These are phyloP conservation scores for Salvia hispanica DNA, from an alignment of 257 asterid genomes.

Conservation along the genomic window DNA sequence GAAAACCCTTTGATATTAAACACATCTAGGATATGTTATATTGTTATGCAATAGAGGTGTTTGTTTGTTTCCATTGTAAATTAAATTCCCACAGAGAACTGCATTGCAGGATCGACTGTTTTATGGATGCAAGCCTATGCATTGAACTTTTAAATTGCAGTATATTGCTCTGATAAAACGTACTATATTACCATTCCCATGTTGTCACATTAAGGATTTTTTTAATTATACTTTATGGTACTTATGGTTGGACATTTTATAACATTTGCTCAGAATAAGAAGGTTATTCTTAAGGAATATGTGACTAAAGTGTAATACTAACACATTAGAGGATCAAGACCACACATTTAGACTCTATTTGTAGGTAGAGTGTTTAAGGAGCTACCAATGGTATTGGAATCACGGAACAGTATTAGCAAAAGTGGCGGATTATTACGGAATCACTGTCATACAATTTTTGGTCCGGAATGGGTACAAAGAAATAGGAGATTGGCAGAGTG, in stretches of 20 bases:
- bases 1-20: slow-evolving; percentile 8
- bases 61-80: slow-evolving; percentile 18
- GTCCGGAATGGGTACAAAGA: not conserved
- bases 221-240: not conserved
- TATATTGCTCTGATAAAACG: slow-evolving; percentile 11
- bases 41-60: not conserved
- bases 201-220: not conserved
- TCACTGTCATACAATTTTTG: not conserved
- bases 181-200: not conserved
- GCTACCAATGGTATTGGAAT: not conserved
- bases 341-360: not conserved
- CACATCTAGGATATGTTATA: slow-evolving; percentile 1
- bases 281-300: slow-evolving; percentile 22
- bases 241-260: slow-evolving; percentile 4
- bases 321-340: not conserved
- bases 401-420: not conserved
- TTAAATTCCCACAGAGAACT: slow-evolving; percentile 16
- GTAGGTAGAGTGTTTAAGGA: not conserved
- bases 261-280: slow-evolving; percentile 7
- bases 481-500: not conserved
- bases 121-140: slow-evolving; percentile 5
- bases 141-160: slow-evolving; percentile 17
- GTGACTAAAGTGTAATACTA: not conserved
- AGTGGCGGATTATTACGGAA: not conserved
- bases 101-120: slow-evolving; percentile 1